Base-by-base conservation (phyloP, 768 basidiomycete species). In the Hortiboletus campestris region DNA sequence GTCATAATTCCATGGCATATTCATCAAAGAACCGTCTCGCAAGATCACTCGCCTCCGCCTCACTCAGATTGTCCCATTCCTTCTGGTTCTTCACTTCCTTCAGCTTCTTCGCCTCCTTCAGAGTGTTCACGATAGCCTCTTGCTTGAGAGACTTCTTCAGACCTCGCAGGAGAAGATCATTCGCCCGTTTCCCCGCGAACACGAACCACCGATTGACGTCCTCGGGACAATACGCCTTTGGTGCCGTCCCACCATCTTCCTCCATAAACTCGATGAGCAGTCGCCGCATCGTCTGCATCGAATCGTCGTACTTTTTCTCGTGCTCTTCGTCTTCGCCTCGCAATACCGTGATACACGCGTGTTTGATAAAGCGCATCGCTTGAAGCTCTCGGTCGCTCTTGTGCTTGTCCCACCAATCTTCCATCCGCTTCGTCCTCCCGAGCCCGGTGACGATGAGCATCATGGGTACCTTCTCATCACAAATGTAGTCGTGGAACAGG, bases 361-460 rank as follows among this genome's bases (percentile, higher is more conserved):
- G 69, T 1, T 54, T 50, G 43, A 41, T 11, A 28, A 65, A 52
- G 3, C 3, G 5, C 59, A 63, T 55, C 5, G 46, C 41, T 22
- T 40, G 40, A 34, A 71, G 4, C 36, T 52, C 57, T 0, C 9
- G 17, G 32, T 56, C 60, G 4, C 20, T 14, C 13, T 49, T 22
- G 49, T 74, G 68, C 47, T 39, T 56, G 17, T 61, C 56, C 73
- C 72, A 74, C 72, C 74, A 74, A 11, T 51, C 60, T 13, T 74
- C 69, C 72, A 72, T 73, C 46, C 56, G 57, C 17, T 35, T 42
- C 17, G 64, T 66, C 42, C 62, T 57, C 40, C 75, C 77, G 6
- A 79, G 71, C 29, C 76, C 75, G 4, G 75, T 78, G 13, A 77
- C 58, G 19, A 72, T 60, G 29, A 79, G 60, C 10, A 74, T 64